Percentiles rank a stretch among this genome's conserved stretches.
These are phyloP conservation scores for Beauveria scarabaeidicola DNA, from an alignment of 2,329 filamentous ascomycete species.

Conservation along the genomic window DNA sequence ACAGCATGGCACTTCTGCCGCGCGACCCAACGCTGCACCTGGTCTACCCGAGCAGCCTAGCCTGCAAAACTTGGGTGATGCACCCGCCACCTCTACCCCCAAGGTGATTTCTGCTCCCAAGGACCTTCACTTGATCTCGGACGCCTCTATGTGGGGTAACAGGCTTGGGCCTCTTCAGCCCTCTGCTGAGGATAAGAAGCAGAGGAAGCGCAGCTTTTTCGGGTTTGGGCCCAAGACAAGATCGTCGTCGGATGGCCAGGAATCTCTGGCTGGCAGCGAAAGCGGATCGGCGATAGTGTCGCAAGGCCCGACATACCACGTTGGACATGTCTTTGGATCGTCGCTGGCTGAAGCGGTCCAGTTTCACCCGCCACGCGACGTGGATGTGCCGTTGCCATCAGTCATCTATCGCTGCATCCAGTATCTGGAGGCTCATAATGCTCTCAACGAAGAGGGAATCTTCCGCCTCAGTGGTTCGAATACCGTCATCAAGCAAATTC, in stretches of 20 bases:
- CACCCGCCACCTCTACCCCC: constrained; percentile 25
- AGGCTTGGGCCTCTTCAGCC: constrained; percentile 47
- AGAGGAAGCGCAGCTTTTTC: constrained; percentile 71
- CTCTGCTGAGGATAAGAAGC: constrained; percentile 64
- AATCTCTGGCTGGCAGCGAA: constrained; percentile 43
- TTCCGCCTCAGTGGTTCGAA: constrained; percentile 97
- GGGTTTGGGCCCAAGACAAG: constrained; percentile 56
- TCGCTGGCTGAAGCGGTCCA: constrained; percentile 79
- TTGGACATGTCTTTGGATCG: constrained; percentile 74
- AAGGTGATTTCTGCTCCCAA: constrained; percentile 72
- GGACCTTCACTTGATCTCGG: constrained; percentile 75
- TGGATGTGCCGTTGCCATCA: constrained; percentile 71
- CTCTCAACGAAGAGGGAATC: constrained; percentile 82
- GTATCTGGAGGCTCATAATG: constrained; percentile 77
- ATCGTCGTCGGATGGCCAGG: constrained; percentile 49
- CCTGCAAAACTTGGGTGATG: constrained; percentile 26
- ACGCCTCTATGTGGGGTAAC: constrained; percentile 79
- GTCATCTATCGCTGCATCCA: constrained; percentile 95
- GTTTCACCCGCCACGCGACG: constrained; percentile 63
- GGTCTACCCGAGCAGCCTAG: constrained; percentile 26
- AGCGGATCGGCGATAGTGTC: constrained; percentile 30
- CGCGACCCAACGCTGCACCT: constrained; percentile 29
- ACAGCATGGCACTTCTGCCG: constrained; percentile 32
- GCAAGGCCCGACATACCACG: constrained; percentile 39
- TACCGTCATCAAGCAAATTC: constrained; percentile 80